Evolutionary conservation across 257 asterid genomes (phyloP).

Genomic region (Solanum bulbocastanum): DNA sequence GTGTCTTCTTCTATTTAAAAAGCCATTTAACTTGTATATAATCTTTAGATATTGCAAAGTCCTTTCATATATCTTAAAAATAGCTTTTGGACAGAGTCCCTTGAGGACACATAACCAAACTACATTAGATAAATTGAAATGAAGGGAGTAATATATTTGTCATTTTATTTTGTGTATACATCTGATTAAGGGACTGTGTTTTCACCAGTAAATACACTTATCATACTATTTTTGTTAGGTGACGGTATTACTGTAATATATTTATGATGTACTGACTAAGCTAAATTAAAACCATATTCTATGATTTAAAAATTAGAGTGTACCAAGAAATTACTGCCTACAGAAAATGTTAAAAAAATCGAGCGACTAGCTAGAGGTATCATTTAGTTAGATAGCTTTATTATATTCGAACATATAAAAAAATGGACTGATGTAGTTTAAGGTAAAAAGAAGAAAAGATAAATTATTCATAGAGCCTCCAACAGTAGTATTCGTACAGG

Average conservation of each 20-base stretch:
- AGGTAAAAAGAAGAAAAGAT: background rate
- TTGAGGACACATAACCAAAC: too few species aligned
- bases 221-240: background rate
- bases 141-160: background rate
- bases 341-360: background rate
- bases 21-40: too few species aligned
- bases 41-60: too few species aligned
- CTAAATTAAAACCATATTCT: background rate
- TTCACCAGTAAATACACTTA: background rate
- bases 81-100: too few species aligned
- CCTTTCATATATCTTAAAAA: too few species aligned
- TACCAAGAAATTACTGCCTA: background rate
- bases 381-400: background rate
- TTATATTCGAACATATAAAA: background rate
- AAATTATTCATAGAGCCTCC: background rate
- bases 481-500: background rate
- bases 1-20: too few species aligned
- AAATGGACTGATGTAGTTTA: background rate
- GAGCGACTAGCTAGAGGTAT: background rate
- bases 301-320: background rate
- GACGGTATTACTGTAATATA: background rate
- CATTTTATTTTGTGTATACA: background rate
- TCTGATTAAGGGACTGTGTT: background rate
- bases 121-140: too few species aligned
- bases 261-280: background rate